Base-by-base conservation (phyloP, 2,329 filamentous ascomycete species). In the Huntiella abstrusa region DNA sequence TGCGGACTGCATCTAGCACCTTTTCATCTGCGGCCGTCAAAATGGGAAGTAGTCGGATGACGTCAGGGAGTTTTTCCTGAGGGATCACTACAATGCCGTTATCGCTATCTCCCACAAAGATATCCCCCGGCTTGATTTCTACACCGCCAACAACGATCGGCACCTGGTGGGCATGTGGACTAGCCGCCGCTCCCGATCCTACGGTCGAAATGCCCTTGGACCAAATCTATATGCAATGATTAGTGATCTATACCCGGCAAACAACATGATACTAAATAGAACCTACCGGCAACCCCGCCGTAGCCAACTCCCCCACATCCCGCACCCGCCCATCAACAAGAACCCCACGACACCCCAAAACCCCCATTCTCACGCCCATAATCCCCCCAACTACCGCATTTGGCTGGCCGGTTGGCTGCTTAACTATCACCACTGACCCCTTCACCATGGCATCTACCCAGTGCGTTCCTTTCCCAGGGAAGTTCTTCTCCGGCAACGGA, bases 381-480 rank as follows among this genome's bases (percentile, higher is more conserved):
- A 86, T 83, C 13, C 81, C 81, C n/a, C 82, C 82, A 4, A 83
- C 69, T 5, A 83, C 69, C 4, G 81, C 81, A 59, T 81, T 83
- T 44, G 67, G 68, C 57, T 84, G 79, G 1, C 65, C 68, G 0
- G 64, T 55, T 0, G 80, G 77, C 54, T 85, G 80, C 51, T 73
- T 71, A 49, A 85, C 68, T 3, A 86, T 62, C 3, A 77, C 72
- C 45, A 85, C 67, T 1, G 75, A 79, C 5, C 67, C 70, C 0
- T 68, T 62, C 19, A 71, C 60, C 1, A 73, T 70, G 37, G 73
- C 61, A 59, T 87, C 82, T 34, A 77, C 77, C 69, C 77, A 86
- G 54, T 84, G 81, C 5, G 66, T 70, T 5, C 66, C 70, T 3
- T 63, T 54, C 16, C 22, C 7, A 1, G 75, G 71, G 40, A 82